These are phyloP conservation scores for Xenoacremonium recifei DNA, from an alignment of 2,329 filamentous ascomycete genomes.

Conservation along the genomic window DNA sequence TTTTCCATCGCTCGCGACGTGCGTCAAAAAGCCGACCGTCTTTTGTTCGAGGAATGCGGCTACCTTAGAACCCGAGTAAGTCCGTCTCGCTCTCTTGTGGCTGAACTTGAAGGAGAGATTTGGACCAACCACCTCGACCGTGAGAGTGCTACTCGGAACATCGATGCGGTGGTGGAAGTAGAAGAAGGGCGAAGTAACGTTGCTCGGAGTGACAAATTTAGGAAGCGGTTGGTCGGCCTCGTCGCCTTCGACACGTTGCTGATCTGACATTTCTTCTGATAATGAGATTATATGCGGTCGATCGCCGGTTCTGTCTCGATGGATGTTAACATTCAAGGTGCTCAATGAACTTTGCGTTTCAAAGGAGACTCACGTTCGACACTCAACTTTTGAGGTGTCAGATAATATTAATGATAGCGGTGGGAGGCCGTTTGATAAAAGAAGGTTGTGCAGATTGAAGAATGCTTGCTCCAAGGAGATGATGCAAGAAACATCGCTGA, in stretches of 20 bases:
- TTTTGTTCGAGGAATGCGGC: slow-evolving; percentile 22
- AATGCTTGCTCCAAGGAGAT: too few species aligned
- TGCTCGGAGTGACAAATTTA: slow-evolving; percentile 22
- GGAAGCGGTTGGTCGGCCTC: slow-evolving; percentile 5
- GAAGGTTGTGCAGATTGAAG: too few species aligned
- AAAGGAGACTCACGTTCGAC: too few species aligned
- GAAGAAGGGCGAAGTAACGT: slow-evolving; percentile 11
- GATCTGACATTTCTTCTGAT: slow-evolving; percentile 7
- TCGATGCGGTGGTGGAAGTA: slow-evolving; percentile 34
- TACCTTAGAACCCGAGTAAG: slow-evolving; percentile 5
- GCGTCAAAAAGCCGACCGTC: slow-evolving; percentile 31
- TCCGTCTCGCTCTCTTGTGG: slow-evolving; percentile 21
- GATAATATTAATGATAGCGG: too few species aligned
- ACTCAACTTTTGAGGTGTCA: too few species aligned
- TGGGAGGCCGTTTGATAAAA: too few species aligned
- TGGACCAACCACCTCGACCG: slow-evolving; percentile 30
- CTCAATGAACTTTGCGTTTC: too few species aligned
- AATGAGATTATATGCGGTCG: background rate
- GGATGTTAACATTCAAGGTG: too few species aligned
- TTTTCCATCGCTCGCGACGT: slow-evolving; percentile 12
- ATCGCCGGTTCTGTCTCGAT: too few species aligned
- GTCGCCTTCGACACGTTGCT: background rate
- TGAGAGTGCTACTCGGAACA: slow-evolving; percentile 19
- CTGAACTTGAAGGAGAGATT: slow-evolving; percentile 29
- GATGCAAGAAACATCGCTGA: too few species aligned